phyloP scores from a whole-genome alignment of 345 rosid species.

The Euphorbia peplus region DNA sequence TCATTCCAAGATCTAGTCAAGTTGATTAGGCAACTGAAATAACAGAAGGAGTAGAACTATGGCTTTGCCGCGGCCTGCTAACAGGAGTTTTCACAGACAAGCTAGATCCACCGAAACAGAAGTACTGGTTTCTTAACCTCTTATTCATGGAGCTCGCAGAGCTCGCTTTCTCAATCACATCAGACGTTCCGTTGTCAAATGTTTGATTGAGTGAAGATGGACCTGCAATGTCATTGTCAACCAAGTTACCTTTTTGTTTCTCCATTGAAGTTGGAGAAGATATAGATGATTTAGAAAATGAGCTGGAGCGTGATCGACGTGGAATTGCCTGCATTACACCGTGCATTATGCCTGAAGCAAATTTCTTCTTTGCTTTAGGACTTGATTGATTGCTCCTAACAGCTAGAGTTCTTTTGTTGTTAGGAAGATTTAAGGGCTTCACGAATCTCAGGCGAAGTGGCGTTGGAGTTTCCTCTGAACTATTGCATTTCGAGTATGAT shows the following conservation, averaged over 20 bases:
- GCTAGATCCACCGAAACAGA: conserved; percentile 63
- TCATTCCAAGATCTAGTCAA: neutral
- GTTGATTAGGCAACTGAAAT: conserved; percentile 42
- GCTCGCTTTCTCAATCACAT: conserved; percentile 36
- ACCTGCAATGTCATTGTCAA: conserved; percentile 42
- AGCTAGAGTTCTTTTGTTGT: conserved; percentile 60
- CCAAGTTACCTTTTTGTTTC: conserved; percentile 55
- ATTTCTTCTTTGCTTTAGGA: conserved; percentile 69
- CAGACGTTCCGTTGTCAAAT: conserved; percentile 32
- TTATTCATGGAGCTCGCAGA: conserved; percentile 23
- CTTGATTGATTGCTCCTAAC: conserved; percentile 81
- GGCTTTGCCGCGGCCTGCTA: conserved; percentile 39
- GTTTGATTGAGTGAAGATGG: conserved; percentile 43
- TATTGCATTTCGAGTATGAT: conserved; percentile 25
- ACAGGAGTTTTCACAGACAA: conserved; percentile 45
- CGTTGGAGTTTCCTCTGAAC: conserved; percentile 43
- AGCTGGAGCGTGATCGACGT: conserved; percentile 66
- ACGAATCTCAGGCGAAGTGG: conserved; percentile 72
- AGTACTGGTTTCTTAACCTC: conserved; percentile 55
- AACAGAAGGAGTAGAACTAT: conserved; percentile 35
- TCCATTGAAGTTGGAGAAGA: conserved; percentile 54
- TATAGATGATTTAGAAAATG: conserved; percentile 67
- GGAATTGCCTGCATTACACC: conserved; percentile 55
- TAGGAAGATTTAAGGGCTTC: conserved; percentile 45
- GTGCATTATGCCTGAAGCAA: conserved; percentile 54